These are phyloP conservation scores for Strobilomyces echinocephalus DNA, from an alignment of 768 basidiomycete species.

Conservation along the genomic window DNA sequence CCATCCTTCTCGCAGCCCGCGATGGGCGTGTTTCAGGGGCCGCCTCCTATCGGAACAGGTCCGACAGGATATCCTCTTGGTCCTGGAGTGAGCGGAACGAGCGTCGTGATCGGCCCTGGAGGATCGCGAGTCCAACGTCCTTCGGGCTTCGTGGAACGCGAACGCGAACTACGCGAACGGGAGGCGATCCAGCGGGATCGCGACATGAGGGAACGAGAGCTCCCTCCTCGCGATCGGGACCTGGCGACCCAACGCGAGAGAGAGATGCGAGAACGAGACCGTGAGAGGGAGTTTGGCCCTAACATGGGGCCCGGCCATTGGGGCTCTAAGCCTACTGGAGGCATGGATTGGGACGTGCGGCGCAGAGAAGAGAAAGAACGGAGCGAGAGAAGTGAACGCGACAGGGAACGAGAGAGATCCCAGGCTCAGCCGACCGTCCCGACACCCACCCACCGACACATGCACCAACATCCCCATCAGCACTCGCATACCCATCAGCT, in stretches of 20 bases:
- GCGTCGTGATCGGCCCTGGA: constrained; percentile 24
- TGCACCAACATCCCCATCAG: constrained; percentile 32
- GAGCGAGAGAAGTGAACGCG: constrained; percentile 21
- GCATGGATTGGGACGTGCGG: constrained; percentile 30
- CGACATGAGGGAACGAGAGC: constrained; percentile 23
- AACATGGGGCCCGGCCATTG: constrained; percentile 18
- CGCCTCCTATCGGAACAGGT: constrained; percentile 18
- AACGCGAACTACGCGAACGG: constrained; percentile 23
- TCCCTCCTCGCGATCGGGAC: constrained; percentile 21
- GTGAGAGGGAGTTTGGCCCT: constrained; percentile 26
- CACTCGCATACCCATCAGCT: constrained; percentile 34
- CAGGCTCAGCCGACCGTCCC: constrained; percentile 22
- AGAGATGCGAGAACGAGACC: constrained; percentile 22
- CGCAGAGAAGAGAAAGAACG: constrained; percentile 35
- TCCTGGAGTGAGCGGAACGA: constrained; percentile 16
- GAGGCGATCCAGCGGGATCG: constrained; percentile 29
- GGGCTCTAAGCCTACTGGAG: constrained; percentile 32
- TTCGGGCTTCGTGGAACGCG: constrained; percentile 31
- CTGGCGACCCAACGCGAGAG: constrained; percentile 20
- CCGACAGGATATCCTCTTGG: constrained; percentile 19
- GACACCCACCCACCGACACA: constrained; percentile 27
- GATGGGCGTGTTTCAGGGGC: constrained; percentile 27
- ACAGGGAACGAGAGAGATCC: constrained; percentile 30
- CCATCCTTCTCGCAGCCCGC: constrained; percentile 21
- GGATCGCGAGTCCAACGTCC: constrained; percentile 23